phyloP scores from a whole-genome alignment of 495 filamentous ascomycete genomes.

The Margaritispora aquatica region DNA sequence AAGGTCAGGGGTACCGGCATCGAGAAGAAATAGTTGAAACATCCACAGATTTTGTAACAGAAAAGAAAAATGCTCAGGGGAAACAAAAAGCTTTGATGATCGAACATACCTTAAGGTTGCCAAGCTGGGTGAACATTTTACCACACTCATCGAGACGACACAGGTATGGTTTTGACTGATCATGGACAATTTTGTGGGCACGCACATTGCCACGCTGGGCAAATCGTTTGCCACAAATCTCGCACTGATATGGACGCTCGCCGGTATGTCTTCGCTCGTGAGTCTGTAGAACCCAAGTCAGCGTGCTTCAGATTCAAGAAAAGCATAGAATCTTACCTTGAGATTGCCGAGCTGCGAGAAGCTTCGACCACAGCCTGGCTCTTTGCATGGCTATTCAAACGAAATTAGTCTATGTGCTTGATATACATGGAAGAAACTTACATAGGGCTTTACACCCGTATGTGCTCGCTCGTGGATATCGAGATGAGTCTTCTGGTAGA shows the following conservation, averaged over 20 bases:
- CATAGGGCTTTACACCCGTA: slow-evolving; percentile 87
- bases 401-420: slow-evolving; percentile 4
- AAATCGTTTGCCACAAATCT: slow-evolving; percentile 74
- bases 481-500: slow-evolving; percentile 88
- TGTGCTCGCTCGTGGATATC: slow-evolving; percentile 89
- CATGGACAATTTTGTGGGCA: slow-evolving; percentile 80
- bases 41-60: background rate
- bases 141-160: slow-evolving; percentile 76
- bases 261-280: slow-evolving; percentile 84
- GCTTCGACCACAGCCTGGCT: slow-evolving; percentile 66
- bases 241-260: slow-evolving; percentile 79
- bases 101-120: slow-evolving; percentile 72
- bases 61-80: background rate
- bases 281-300: slow-evolving; percentile 44
- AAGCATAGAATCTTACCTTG: slow-evolving; percentile 52
- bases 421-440: slow-evolving; percentile 38
- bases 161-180: slow-evolving; percentile 67
- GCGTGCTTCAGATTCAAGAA: background rate
- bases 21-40: slow-evolving; percentile 12
- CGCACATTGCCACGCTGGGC: slow-evolving; percentile 83
- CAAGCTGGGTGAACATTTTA: slow-evolving; percentile 83
- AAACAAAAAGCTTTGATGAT: background rate
- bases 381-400: slow-evolving; percentile 56
- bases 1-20: slow-evolving; percentile 2
- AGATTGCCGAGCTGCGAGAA: slow-evolving; percentile 89